These are phyloP conservation scores for Sechiopsis laciniata DNA, from an alignment of 306 rosid species.

Conservation along the genomic window DNA sequence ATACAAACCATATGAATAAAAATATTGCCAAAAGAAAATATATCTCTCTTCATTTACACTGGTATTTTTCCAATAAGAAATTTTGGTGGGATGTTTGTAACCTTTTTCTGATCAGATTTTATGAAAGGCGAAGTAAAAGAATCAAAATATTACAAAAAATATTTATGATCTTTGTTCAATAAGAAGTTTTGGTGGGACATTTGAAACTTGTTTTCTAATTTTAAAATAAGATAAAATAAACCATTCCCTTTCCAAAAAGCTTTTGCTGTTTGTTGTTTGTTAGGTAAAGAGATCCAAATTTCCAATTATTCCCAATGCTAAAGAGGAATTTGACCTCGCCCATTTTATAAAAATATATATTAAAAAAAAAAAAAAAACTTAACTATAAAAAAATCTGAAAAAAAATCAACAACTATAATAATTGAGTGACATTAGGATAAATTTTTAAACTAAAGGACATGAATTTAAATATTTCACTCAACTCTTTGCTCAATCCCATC, in stretches of 20 bases:
- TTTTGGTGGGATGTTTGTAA: neutral
- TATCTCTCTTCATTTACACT: no score
- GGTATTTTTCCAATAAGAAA: no score
- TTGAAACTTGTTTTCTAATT: neutral
- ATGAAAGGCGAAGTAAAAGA: no score
- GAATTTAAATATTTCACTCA: no score
- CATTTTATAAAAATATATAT: no score
- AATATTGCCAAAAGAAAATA: neutral
- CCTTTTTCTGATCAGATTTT: neutral
- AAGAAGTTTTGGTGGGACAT: conserved; percentile 14
- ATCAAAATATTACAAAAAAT: neutral
- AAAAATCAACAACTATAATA: no score
- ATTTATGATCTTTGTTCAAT: neutral
- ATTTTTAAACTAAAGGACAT: no score
- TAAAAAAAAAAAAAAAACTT: no score
- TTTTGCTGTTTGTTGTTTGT: conserved; percentile 13
- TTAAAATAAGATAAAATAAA: neutral
- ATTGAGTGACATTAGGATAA: no score
- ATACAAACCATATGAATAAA: no score
- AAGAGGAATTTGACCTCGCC: neutral
- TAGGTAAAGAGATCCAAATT: neutral
- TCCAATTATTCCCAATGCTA: neutral
- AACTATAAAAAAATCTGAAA: no score
- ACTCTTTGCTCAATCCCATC: no score
- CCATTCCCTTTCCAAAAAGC: neutral